These are phyloP conservation scores for Hippophae rhamnoides DNA, from an alignment of 306 rosid genomes.

Conservation along the genomic window DNA sequence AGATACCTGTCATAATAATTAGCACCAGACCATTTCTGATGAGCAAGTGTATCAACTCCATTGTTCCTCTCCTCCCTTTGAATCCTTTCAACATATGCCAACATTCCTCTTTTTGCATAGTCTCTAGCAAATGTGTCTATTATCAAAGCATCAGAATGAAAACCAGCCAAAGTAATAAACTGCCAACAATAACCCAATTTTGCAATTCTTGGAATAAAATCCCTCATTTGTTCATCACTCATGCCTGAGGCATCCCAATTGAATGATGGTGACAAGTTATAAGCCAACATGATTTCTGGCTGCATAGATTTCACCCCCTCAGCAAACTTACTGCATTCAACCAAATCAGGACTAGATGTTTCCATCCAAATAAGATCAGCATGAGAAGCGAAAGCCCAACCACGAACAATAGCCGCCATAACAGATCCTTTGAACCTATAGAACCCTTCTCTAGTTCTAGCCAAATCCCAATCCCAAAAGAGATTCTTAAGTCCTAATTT, in stretches of 20 bases:
- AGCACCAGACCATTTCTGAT: slow-evolving; percentile 98
- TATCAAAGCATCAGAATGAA: slow-evolving; percentile 78
- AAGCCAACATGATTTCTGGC: slow-evolving; percentile 69
- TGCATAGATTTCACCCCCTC: slow-evolving; percentile 49
- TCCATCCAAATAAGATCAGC: slow-evolving; percentile 95
- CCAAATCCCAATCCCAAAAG: slow-evolving; percentile 93
- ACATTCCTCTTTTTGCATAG: slow-evolving; percentile 74
- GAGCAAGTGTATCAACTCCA: slow-evolving; percentile 92
- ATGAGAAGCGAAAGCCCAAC: slow-evolving; percentile 70
- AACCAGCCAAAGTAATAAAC: slow-evolving; percentile 81
- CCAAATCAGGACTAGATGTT: slow-evolving; percentile 55
- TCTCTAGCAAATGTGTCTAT: slow-evolving; percentile 71
- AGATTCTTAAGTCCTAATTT: slow-evolving; percentile 50
- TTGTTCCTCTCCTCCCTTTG: slow-evolving; percentile 93
- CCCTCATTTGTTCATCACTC: slow-evolving; percentile 62
- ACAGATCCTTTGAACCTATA: slow-evolving; percentile 79
- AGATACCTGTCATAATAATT: slow-evolving; percentile 85
- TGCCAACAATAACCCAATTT: slow-evolving; percentile 86
- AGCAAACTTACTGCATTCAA: slow-evolving; percentile 65
- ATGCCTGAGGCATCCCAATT: slow-evolving; percentile 99
- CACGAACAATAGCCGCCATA: slow-evolving; percentile 66
- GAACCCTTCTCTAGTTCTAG: slow-evolving; percentile 93
- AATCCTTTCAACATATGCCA: slow-evolving; percentile 88
- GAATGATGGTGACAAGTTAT: slow-evolving; percentile 90
- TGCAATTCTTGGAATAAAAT: slow-evolving; percentile 78